Evolutionary conservation across 192 early-diverging fungal genomes (phyloP).

Genomic region (Backusella tarrabulga): DNA sequence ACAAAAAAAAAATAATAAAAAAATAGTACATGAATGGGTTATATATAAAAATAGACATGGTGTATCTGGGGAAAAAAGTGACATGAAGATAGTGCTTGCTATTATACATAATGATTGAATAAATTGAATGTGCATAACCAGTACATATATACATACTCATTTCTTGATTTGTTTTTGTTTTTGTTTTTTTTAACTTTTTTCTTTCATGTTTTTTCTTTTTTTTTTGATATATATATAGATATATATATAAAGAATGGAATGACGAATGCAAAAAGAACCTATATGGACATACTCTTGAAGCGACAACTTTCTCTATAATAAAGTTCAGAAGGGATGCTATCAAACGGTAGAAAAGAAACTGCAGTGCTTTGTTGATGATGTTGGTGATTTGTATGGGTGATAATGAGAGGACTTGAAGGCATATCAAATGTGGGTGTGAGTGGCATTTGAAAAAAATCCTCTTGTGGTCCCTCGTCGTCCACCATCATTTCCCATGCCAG

Average conservation of each 20-base stretch:
- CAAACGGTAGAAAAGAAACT: background rate
- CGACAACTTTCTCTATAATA: background rate
- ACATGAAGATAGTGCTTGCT: too few species aligned
- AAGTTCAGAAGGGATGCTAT: background rate
- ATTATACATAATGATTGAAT: too few species aligned
- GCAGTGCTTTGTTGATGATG: background rate
- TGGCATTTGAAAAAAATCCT: constrained; percentile 6
- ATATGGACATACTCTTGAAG: background rate
- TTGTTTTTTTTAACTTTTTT: too few species aligned
- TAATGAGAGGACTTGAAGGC: background rate
- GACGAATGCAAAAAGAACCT: background rate
- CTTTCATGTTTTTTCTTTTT: too few species aligned
- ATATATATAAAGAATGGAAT: background rate
- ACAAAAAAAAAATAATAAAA: too few species aligned
- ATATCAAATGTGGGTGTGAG: constrained; percentile 3
- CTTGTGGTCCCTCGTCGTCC: background rate
- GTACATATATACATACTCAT: too few species aligned
- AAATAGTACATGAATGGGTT: too few species aligned
- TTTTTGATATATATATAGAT: too few species aligned
- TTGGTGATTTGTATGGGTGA: background rate
- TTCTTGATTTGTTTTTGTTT: too few species aligned
- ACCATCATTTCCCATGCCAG: background rate
- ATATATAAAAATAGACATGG: too few species aligned
- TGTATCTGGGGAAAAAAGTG: too few species aligned
- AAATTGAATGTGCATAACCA: too few species aligned